Evolutionary conservation across 2,329 filamentous ascomycete species (phyloP).

Genomic region (Fusarium torreyae): DNA sequence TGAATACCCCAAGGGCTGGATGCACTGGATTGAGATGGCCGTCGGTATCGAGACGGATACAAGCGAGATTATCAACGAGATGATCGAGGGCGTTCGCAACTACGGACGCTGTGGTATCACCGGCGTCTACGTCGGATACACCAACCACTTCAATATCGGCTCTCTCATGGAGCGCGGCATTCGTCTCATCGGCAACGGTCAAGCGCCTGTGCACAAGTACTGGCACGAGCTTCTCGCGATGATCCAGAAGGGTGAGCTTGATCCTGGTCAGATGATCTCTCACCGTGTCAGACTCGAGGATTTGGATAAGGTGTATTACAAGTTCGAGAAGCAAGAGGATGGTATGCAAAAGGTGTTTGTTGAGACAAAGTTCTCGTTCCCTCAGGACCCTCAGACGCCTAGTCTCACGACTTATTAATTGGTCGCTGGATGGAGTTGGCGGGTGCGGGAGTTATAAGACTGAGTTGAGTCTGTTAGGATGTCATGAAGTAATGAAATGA

Average conservation of each 20-base stretch:
- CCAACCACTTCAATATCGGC: slow-evolving; percentile 78
- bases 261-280: slow-evolving; percentile 85
- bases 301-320: slow-evolving; percentile 75
- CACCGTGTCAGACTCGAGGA: slow-evolving; percentile 84
- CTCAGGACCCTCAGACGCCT: slow-evolving; percentile 52
- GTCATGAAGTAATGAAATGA: slow-evolving; percentile 4
- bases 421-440: neutral
- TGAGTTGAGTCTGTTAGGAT: neutral
- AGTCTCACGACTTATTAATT: slow-evolving; percentile 37
- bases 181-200: slow-evolving; percentile 78
- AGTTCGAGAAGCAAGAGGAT: slow-evolving; percentile 74
- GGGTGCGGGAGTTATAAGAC: neutral
- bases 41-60: slow-evolving; percentile 86
- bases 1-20: slow-evolving; percentile 74
- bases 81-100: slow-evolving; percentile 80
- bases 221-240: slow-evolving; percentile 82
- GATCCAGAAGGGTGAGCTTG: slow-evolving; percentile 78
- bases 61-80: slow-evolving; percentile 84
- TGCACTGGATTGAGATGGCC: slow-evolving; percentile 70
- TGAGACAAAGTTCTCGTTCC: slow-evolving; percentile 70
- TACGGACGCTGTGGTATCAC: slow-evolving; percentile 84
- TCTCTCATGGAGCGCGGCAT: slow-evolving; percentile 90
- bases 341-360: slow-evolving; percentile 86
- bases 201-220: slow-evolving; percentile 84
- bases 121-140: slow-evolving; percentile 75